Evolutionary conservation across 208 protist species (phyloP), one percentile per base, ranked within the genome.

Genomic region (Wallacemonas sp.): DNA sequence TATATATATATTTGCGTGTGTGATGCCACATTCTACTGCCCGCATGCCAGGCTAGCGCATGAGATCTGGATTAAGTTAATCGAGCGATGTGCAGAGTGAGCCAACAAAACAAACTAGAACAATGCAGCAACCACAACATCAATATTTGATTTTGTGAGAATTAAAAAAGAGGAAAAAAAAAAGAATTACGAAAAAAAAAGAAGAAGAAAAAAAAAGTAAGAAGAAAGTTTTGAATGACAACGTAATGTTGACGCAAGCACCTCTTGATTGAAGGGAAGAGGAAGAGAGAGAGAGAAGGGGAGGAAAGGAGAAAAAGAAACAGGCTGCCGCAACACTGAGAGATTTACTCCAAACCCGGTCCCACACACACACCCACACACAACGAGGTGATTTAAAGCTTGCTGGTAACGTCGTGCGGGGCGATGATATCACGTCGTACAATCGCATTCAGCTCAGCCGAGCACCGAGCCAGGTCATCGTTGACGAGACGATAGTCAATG

Each of bases 401-500:
- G 45, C 72, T 84, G 4, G 24, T 19, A 14, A 74, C 26, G n/a
- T 46, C 49, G 19, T 55, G 56, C 39, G 28, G 3, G 17, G 26
- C 19, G 31, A 68, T 14, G 42, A 84, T 72, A 28, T 78, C 62
- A 11, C 14, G 24, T 42, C 12, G 21, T 30, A 91, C 71, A 56
- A 84, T 79, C 15, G 45, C 15, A 38, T 53, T 59, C 38, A 93
- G 66, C 41, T 72, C 69, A 8, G 19, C 69, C 47, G 80, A 75
- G 55, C 80, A 85, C 24, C 34, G 22, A 21, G 94, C 70, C 21
- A 97, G 65, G 39, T 91, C 33, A 46, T 95, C 79, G 61, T 98
- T 98, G 17, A 94, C 65, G 21, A 97, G 53, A 12, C 64, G 56
- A 44, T 78, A 58, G 65, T 96, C 73, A 62, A 92, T 96, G 58